Evolutionary conservation across 2,329 filamentous ascomycete species (phyloP).

Genomic region (Penicillium freii): DNA sequence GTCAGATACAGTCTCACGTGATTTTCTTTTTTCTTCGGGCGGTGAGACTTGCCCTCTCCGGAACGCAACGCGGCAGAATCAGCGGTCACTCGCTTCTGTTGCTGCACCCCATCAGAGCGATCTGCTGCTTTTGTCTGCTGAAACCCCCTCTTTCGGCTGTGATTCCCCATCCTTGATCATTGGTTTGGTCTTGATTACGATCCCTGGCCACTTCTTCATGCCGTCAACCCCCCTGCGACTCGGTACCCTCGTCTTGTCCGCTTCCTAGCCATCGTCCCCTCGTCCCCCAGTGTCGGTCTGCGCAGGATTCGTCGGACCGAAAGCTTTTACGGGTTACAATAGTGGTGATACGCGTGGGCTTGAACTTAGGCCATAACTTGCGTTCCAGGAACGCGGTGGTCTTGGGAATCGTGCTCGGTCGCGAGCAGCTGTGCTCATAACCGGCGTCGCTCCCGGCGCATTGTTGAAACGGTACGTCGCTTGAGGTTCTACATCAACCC

Average conservation of each 20-base stretch:
- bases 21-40: slow-evolving; percentile 22
- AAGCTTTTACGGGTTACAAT: slow-evolving; percentile 11
- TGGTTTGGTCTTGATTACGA: slow-evolving; percentile 11
- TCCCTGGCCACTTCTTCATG: slow-evolving; percentile 29
- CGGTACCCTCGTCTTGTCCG: slow-evolving; percentile 35
- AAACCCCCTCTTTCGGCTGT: slow-evolving; percentile 11
- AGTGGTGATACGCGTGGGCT: slow-evolving; percentile 15
- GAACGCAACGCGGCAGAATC: slow-evolving; percentile 25
- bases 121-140: slow-evolving; percentile 18
- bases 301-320: slow-evolving; percentile 19
- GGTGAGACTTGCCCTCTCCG: slow-evolving; percentile 21
- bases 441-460: slow-evolving; percentile 36
- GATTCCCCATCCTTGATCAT: slow-evolving; percentile 18
- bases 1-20: slow-evolving; percentile 24
- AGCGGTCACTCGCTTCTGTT: slow-evolving; percentile 27
- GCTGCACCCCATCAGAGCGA: slow-evolving; percentile 27
- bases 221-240: slow-evolving; percentile 32
- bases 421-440: slow-evolving; percentile 35
- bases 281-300: slow-evolving; percentile 22
- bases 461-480: slow-evolving; percentile 39
- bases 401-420: slow-evolving; percentile 32
- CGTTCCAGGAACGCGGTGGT: slow-evolving; percentile 25
- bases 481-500: slow-evolving; percentile 17
- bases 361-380: slow-evolving; percentile 1
- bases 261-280: slow-evolving; percentile 34